Evolutionary conservation across 306 rosid species (phyloP).

Genomic region (Acmispon strigosus): DNA sequence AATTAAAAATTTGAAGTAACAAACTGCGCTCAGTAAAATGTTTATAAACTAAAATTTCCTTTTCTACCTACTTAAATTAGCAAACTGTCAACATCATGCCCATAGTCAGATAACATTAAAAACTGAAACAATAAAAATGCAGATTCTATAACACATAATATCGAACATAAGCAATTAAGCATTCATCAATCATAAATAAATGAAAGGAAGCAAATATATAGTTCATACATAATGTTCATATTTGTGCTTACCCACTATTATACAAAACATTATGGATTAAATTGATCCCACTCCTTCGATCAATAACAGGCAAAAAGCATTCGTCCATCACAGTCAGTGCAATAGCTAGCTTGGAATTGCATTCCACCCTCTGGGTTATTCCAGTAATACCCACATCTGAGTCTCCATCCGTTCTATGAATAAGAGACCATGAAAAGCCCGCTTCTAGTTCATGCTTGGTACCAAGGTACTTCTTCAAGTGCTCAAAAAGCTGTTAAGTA

Average conservation of each 20-base stretch:
- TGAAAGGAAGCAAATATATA: not conserved
- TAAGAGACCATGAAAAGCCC: constrained; percentile 88
- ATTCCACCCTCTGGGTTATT: constrained; percentile 62
- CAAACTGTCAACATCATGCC: not conserved
- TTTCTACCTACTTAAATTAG: not conserved
- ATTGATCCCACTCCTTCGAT: constrained; percentile 93
- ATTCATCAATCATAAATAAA: not conserved
- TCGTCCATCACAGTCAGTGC: constrained; percentile 95
- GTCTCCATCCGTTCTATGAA: constrained; percentile 71
- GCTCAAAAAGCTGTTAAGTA: constrained; percentile 72
- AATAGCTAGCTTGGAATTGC: constrained; percentile 94
- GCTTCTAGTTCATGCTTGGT: constrained; percentile 86
- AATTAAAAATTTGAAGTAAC: not conserved
- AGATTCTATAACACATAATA: not conserved
- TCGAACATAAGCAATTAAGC: not conserved
- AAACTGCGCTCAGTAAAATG: not conserved
- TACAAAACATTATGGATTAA: constrained; percentile 78
- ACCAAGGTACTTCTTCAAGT: constrained; percentile 81
- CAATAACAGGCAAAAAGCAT: constrained; percentile 92
- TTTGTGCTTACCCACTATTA: constrained; percentile 73
- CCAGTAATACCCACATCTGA: constrained; percentile 58
- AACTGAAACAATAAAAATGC: not conserved
- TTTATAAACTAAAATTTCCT: not conserved
- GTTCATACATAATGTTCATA: not conserved
- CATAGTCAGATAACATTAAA: not conserved